Evolutionary conservation across 2,329 filamentous ascomycete genomes (phyloP).

Genomic region (Aspergillus sergii): DNA sequence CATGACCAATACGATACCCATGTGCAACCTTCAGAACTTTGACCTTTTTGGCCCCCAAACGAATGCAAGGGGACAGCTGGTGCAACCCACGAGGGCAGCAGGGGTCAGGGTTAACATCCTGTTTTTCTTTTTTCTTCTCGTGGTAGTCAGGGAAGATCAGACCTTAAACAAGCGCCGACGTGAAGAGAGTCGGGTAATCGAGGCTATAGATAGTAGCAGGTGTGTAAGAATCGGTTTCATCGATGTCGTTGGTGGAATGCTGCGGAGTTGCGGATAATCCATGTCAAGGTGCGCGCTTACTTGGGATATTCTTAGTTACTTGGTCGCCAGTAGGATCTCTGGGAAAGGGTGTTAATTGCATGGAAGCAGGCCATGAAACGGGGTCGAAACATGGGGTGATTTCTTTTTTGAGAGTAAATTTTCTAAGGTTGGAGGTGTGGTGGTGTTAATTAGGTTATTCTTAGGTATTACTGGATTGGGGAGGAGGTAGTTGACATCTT

Average conservation of each 20-base stretch:
- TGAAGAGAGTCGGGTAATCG: background rate
- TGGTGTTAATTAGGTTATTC: background rate
- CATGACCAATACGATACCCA: background rate
- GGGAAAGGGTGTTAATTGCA: conserved; percentile 13
- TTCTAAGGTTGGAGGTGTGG: conserved; percentile 7
- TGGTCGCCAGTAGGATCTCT: conserved; percentile 10
- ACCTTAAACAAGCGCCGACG: conserved; percentile 7
- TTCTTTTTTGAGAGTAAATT: conserved; percentile 1
- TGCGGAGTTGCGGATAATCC: conserved; percentile 3
- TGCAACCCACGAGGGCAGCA: background rate
- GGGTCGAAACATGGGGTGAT: conserved; percentile 9
- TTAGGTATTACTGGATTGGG: background rate
- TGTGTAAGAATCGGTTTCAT: background rate
- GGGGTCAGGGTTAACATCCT: background rate
- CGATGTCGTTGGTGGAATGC: background rate
- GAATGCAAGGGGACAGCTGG: background rate
- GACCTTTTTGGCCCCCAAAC: conserved; percentile 6
- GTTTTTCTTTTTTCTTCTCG: background rate
- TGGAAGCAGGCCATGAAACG: conserved; percentile 13
- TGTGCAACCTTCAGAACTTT: background rate
- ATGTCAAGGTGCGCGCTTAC: conserved; percentile 1
- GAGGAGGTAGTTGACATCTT: background rate
- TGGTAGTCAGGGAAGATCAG: conserved; percentile 7
- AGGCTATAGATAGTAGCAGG: conserved; percentile 1
- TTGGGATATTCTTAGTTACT: background rate